Evolutionary conservation across 139 green algal genomes (phyloP), one percentile per base, ranked within the genome.

Genomic region (Monoraphidium neglectum): DNA sequence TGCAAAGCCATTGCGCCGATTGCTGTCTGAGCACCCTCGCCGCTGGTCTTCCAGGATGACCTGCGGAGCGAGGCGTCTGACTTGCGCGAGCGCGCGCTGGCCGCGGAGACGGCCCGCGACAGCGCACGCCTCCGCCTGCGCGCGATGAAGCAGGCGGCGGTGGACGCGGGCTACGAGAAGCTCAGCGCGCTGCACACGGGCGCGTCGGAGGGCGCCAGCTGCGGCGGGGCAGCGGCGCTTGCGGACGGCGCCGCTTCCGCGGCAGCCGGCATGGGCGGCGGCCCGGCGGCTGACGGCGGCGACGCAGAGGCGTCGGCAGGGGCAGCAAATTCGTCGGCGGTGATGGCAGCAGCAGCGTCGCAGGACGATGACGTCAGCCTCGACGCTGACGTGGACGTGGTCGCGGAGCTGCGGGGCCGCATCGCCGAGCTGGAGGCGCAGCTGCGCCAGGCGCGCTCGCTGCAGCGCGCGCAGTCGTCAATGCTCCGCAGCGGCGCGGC

Each of bases 371-470:
- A 18, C 38, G 77, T 32, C 46, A 40, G 64, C 38, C 38, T 68
- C 2, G 33, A 40, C 16, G 57, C 30, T 21, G 56, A 64, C 1
- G 46, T 78, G 35, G 76, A 77, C 54, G 77, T 89, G 26, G 53
- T 90, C 15, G 74, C 72, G 49, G 68, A 28, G 26, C 87, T 91
- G 51, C 63, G 93, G 12, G 72, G 78, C 3, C 75, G 83, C 21
- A 92, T 95, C 32, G 80, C 84, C 0, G 71, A 89, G 30, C 83
- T 95, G 38, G 87, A 95, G 80, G 56, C 70, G 10, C 85, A 95
- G 77, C 59, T 93, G 38, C 74, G 81, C 30, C 71, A 80, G 15
- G 77, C 86, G 40, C 49, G 59, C 15, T 65, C 40, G 30, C 49
- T 76, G 35, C 60, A 71, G 33, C 69, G 69, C 38, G 72, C 72